Evolutionary conservation across 2,329 filamentous ascomycete species (phyloP).

Genomic region (Colletotrichum sp.): DNA sequence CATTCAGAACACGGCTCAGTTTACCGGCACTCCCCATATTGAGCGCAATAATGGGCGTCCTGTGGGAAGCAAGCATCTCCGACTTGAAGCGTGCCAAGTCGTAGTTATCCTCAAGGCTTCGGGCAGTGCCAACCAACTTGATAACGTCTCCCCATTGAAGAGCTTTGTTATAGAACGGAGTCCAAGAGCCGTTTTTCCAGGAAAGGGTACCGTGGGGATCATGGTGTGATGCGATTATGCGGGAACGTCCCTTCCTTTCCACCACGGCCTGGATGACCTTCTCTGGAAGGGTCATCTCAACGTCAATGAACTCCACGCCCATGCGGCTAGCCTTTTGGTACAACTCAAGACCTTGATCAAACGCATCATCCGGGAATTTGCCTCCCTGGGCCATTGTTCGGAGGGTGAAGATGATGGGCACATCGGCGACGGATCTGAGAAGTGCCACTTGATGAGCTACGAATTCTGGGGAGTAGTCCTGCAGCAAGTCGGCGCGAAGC

Average conservation of each 20-base stretch:
- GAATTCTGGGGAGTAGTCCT: slow-evolving; percentile 77
- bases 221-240: slow-evolving; percentile 95
- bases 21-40: slow-evolving; percentile 94
- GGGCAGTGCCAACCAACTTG: slow-evolving; percentile 88
- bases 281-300: slow-evolving; percentile 87
- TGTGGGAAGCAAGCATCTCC: slow-evolving; percentile 74
- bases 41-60: slow-evolving; percentile 88
- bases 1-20: slow-evolving; percentile 87
- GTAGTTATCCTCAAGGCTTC: slow-evolving; percentile 82
- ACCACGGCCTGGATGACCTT: slow-evolving; percentile 74
- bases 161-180: slow-evolving; percentile 86
- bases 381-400: slow-evolving; percentile 87
- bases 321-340: slow-evolving; percentile 82
- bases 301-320: slow-evolving; percentile 90
- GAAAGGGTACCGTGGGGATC: slow-evolving; percentile 80
- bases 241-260: slow-evolving; percentile 71
- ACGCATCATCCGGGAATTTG: slow-evolving; percentile 79
- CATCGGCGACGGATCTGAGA: slow-evolving; percentile 71
- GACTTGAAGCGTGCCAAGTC: slow-evolving; percentile 81
- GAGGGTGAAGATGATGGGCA: slow-evolving; percentile 92
- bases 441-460: slow-evolving; percentile 82
- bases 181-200: slow-evolving; percentile 94
- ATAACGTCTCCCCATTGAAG: slow-evolving; percentile 91
- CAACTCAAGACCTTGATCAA: slow-evolving; percentile 73
- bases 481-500: slow-evolving; percentile 87